These are phyloP conservation scores for Medicago truncatula DNA, from an alignment of 306 rosid species.

Conservation along the genomic window DNA sequence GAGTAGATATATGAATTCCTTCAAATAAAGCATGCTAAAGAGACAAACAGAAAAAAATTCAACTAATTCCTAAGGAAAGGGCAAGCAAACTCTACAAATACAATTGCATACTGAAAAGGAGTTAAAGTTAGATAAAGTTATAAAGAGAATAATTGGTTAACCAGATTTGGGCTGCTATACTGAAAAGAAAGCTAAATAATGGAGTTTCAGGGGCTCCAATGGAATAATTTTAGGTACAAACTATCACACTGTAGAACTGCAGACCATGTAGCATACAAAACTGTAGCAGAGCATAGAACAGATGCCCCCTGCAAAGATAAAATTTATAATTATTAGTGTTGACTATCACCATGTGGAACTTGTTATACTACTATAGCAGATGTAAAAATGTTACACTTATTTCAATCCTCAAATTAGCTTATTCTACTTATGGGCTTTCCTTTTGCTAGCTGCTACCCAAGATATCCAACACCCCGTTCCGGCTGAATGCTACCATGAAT, in stretches of 20 bases:
- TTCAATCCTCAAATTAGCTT: constrained; percentile 18
- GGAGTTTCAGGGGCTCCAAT: constrained; percentile 9
- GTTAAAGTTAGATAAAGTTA: neutral
- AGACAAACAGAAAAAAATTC: neutral
- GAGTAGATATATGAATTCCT: constrained; percentile 1
- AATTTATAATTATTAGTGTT: constrained; percentile 17
- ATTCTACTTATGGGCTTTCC: neutral
- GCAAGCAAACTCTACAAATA: neutral
- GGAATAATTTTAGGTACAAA: constrained; percentile 29
- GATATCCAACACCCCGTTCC: neutral
- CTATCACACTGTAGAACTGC: constrained; percentile 26
- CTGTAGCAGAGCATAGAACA: constrained; percentile 36
- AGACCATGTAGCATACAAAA: constrained; percentile 34
- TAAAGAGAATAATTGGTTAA: neutral
- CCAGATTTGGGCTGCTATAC: constrained; percentile 20
- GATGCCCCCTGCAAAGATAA: constrained; percentile 44
- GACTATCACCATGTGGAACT: neutral
- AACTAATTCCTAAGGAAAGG: neutral
- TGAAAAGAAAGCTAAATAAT: constrained; percentile 5
- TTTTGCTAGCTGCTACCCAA: neutral
- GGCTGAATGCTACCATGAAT: neutral
- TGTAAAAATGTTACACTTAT: neutral
- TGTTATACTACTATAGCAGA: too few species aligned
- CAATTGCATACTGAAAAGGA: neutral
- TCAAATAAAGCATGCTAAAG: neutral